These are phyloP conservation scores for Mucuna pruriens DNA, from an alignment of 306 rosid species.

Conservation along the genomic window DNA sequence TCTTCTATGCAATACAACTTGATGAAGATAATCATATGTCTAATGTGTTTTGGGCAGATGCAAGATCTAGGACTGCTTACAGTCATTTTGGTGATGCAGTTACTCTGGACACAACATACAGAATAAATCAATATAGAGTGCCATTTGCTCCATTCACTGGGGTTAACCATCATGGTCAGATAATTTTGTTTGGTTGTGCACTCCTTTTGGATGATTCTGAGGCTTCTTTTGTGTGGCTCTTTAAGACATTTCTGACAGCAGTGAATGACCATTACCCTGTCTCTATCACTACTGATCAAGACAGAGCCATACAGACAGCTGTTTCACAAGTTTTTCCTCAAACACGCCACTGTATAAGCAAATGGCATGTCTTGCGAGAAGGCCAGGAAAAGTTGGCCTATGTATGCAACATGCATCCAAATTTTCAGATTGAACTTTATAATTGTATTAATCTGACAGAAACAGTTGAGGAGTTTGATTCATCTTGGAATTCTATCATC, in stretches of 20 bases:
- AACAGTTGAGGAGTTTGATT: constrained; percentile 90
- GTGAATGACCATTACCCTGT: constrained; percentile 81
- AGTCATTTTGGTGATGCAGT: constrained; percentile 84
- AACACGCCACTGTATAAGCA: constrained; percentile 82
- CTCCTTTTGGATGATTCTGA: constrained; percentile 90
- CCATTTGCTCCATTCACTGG: constrained; percentile 90
- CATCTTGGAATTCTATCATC: constrained; percentile 77
- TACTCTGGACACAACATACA: constrained; percentile 75
- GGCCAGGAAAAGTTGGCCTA: constrained; percentile 85
- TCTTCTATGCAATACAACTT: constrained; percentile 91
- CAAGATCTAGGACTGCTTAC: constrained; percentile 89
- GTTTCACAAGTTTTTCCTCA: constrained; percentile 84
- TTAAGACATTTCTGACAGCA: constrained; percentile 85
- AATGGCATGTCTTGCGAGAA: constrained; percentile 91
- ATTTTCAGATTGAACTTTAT: constrained; percentile 80
- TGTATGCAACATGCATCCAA: constrained; percentile 80
- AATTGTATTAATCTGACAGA: constrained; percentile 91
- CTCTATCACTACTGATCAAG: constrained; percentile 88
- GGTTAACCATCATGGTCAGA: constrained; percentile 92
- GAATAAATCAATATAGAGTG: constrained; percentile 73
- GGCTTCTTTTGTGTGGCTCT: constrained; percentile 84
- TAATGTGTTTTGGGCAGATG: constrained; percentile 91
- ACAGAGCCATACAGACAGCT: constrained; percentile 77
- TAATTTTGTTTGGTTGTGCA: constrained; percentile 87
- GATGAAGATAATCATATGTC: constrained; percentile 85